These are phyloP conservation scores for Chytriomyces sp. DNA, from an alignment of 192 early-diverging fungal species.

Conservation along the genomic window DNA sequence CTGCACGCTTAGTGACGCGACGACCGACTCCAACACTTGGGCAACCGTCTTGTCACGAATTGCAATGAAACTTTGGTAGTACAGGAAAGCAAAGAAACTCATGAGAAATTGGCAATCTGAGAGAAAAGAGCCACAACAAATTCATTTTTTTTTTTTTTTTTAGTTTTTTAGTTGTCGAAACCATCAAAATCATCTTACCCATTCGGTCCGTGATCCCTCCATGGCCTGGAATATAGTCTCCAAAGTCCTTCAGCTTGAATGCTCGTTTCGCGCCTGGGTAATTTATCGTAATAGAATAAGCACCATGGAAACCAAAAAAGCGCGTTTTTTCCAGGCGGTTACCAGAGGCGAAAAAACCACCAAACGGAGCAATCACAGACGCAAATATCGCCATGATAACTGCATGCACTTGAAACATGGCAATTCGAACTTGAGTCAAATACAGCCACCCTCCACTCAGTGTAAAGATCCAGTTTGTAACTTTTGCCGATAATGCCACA, in stretches of 20 bases:
- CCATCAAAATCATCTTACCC: conserved; percentile 26
- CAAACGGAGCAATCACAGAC: conserved; percentile 94
- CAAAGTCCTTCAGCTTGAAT: conserved; percentile 97
- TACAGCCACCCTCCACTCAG: conserved; percentile 17
- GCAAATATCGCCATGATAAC: conserved; percentile 90
- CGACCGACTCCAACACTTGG: background rate
- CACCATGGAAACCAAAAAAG: background rate
- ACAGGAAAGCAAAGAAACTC: conserved; percentile 90
- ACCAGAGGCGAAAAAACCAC: conserved; percentile 93
- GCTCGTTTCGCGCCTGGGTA: conserved; percentile 85
- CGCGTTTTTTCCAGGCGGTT: background rate
- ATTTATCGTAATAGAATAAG: background rate
- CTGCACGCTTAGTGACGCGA: background rate
- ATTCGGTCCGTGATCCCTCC: conserved; percentile 97
- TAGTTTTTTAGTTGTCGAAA: background rate
- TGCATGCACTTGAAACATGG: conserved; percentile 87
- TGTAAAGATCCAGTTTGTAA: background rate
- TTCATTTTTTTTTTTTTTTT: background rate
- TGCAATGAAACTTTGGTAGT: conserved; percentile 80
- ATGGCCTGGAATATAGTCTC: conserved; percentile 95
- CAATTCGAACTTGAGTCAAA: conserved; percentile 68
- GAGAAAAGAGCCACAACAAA: background rate
- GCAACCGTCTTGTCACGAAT: conserved; percentile 58
- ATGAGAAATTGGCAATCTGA: conserved; percentile 96
- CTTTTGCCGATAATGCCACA: background rate